Evolutionary conservation across 2,329 filamentous ascomycete genomes (phyloP), one percentile per base, ranked within the genome.

Genomic region (Cladosporium sp.): DNA sequence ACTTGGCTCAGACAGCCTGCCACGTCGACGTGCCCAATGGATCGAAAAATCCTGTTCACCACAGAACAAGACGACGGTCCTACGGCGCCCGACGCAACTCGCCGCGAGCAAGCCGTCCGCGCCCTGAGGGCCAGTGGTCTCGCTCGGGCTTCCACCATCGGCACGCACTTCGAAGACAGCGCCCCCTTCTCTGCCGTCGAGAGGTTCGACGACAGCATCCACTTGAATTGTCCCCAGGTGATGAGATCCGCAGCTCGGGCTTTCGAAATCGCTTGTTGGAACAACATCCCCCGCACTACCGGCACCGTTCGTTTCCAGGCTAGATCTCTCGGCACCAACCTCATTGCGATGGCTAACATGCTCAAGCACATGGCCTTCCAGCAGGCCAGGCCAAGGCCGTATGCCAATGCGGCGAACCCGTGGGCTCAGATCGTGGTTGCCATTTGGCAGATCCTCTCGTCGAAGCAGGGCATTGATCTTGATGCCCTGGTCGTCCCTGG

Each of bases 1-100:
- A 28, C 40, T 31, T 66, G 65, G 60, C 53, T 66, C n/a, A 44
- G 12, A 8, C 28, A 55, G 12, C 31, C 52, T 18, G 21, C 49
- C 12, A 33, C 28, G 18, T 55, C 16, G 7, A 46, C 40, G 8
- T 55, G 52, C 28, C 16, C 52, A 16, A 55, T 55, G 52, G 18
- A 18, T 10, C 29, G 52, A 5, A 31, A 29, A 3, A n/a, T 29
- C 5, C 29, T 55, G 16, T 55, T 55, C n/a, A 21, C 16, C 16
- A 55, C 18, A 7, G 52, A 55, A 26, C 28, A 28, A 29, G 16
- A 21, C 52, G 12, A 33, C 28, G 18, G 16, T n/a, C 26, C 18
- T 18, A 21, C 10, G 3, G 26, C 26, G 2, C 28, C 52, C 16
- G 52, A 55, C 16, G 28, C 29, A 8, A 12, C 11, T 6, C 26